Evolutionary conservation across 73 alveolate species (phyloP).

Genomic region (Tetrahymena malaccensis): DNA sequence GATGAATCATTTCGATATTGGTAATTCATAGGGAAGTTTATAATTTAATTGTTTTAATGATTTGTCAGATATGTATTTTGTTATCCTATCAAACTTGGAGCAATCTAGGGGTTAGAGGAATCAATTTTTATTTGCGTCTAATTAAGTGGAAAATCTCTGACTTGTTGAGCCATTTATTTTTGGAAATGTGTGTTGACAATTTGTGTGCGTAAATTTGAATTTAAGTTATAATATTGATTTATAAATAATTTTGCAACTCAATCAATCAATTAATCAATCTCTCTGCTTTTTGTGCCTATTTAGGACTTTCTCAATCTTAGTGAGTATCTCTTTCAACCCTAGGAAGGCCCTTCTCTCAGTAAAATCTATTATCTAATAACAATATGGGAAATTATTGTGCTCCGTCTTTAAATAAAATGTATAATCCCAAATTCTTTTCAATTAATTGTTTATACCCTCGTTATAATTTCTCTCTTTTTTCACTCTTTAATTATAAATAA

Average conservation of each 20-base stretch:
- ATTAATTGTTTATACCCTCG: neutral
- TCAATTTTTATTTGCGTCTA: neutral
- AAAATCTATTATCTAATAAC: neutral
- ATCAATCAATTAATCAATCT: neutral
- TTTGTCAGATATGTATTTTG: neutral
- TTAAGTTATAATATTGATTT: neutral
- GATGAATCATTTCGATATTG: too few relatives aligned
- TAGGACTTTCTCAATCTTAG: neutral
- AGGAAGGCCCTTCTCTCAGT: neutral
- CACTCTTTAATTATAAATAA: neutral
- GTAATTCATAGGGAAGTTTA: too few relatives aligned
- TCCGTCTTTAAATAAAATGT: neutral
- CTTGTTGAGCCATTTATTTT: neutral
- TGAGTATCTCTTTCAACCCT: neutral
- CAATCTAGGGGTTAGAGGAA: neutral
- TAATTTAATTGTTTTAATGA: too few relatives aligned
- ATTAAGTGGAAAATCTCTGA: neutral
- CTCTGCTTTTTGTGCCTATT: neutral
- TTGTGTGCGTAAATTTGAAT: neutral
- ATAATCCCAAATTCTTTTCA: neutral
- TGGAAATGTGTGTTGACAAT: neutral
- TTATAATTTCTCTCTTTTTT: neutral
- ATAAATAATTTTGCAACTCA: neutral
- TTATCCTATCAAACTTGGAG: neutral
- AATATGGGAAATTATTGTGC: neutral